Evolutionary conservation across 306 rosid genomes (phyloP), one percentile per base, ranked within the genome.

Genomic region (Glycine soja): DNA sequence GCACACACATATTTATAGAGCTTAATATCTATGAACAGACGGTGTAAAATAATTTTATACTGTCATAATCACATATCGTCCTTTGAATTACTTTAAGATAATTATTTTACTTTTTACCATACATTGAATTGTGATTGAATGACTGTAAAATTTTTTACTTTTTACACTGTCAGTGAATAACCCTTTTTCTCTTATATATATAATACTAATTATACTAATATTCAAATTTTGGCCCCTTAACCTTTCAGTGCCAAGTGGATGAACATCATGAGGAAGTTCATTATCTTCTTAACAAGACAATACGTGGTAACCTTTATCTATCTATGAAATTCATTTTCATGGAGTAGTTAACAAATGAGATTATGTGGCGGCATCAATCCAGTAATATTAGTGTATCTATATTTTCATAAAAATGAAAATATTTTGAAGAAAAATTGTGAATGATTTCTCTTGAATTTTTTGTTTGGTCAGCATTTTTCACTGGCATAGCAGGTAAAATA

Each of bases 281-380:
- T 63, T 56, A 84, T 91, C 99, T 95, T 84, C 92, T 89, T 86
- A 94, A 91, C 79, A 86, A 84, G 81, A 93, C 92, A 18, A 79
- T 90, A 63, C 92, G 80, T 89, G 99, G 99, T 95, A 85, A 5
- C 78, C 3, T 5, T 67, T 67, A 10, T 38, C 47, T 58, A 10
- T 36, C 19, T 11, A 48, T 2, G 69, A 63, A 63, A 63, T 63
- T 36, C 2, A 3, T 57, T 70, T 38, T 32, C 32, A 30, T 52
- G 16, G 46, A 81, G 61, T 61, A 61, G 40, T 58, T 76, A 24
- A 18, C 70, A 19, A 68, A 58, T 34, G 53, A 50, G 53, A 71
- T 36, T 77, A 15, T 54, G 48, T 42, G 72, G 58, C 63, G 65
- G 69, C 50, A 77, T 82, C 61, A 69, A n/a, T 61, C 58, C 86